Evolutionary conservation across 2,329 filamentous ascomycete genomes (phyloP), one percentile per base, ranked within the genome.

Genomic region (Pseudogymnoascus sp.): DNA sequence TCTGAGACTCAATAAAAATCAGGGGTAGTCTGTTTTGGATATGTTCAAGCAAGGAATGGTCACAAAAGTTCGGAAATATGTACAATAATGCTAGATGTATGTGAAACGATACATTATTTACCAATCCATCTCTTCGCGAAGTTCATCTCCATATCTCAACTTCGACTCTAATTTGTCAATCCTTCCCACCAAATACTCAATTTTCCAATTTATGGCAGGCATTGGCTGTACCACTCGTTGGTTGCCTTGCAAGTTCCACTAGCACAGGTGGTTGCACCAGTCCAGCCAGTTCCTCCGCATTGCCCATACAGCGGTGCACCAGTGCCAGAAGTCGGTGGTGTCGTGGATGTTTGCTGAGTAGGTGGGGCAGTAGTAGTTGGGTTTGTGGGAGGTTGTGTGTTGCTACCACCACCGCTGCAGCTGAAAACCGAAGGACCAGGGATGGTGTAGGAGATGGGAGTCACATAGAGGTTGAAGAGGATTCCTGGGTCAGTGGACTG

Each of bases 341-440:
- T 59, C 6, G 50, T 41, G n/a, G 22, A 25, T 25, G 14, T 38
- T 60, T 18, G 60, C 6, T 47, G 22, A 20, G 3, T 39, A 35
- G 34, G 37, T 25, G 16, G 58, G 22, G 60, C 22, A 18, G 60
- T 57, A 5, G 59, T 60, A 9, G 32, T 14, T 22, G 39, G 20
- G 25, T n/a, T 60, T 32, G 59, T 54, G 18, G 43, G 9, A 18
- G 43, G 28, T 32, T 18, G n/a, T 5, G 43, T 54, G 43, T 39
- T 58, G 57, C 57, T 14, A 12, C 18, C 57, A 6, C 37, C 43
- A 12, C 43, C 43, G n/a, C 43, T 32, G 28, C 43, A 58, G 58
- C 28, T 60, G 35, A 72, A 76, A 60, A 76, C 71, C 11, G 67
- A 67, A 58, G 76, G 76, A n/a, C 76, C 76, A 34, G 76, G 76